Evolutionary conservation across 768 basidiomycete genomes (phyloP).

Genomic region (Fibroporia radiculosa): DNA sequence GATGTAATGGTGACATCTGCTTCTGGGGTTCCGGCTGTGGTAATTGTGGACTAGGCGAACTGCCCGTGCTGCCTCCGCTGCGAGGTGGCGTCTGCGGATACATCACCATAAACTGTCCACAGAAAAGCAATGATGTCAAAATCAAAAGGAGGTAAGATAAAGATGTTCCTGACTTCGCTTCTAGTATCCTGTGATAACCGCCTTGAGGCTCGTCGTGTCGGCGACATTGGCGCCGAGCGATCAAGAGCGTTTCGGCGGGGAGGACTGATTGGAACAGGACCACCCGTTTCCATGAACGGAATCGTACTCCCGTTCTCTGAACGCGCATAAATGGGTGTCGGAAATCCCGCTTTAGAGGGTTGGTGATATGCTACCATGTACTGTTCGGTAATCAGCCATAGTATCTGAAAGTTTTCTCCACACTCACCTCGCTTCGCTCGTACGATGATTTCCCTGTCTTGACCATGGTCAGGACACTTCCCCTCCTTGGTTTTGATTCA

Average conservation of each 20-base stretch:
- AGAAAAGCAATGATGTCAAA: no score
- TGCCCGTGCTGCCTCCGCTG: conserved; percentile 15
- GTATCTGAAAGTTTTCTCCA: not conserved
- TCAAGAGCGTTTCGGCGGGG: no score
- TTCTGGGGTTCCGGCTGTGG: conserved; percentile 1
- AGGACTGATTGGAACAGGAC: conserved; percentile 12
- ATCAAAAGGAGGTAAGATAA: not conserved
- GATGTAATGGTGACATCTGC: conserved; percentile 13
- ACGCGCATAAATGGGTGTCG: conserved; percentile 9
- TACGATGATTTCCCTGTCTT: conserved; percentile 12
- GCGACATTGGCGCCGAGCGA: conserved; percentile 13
- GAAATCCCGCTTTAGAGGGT: conserved; percentile 8
- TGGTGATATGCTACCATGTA: conserved; percentile 22
- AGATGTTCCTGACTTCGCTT: conserved; percentile 22
- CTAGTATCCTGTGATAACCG: conserved; percentile 17
- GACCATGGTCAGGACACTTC: not conserved
- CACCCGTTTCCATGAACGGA: not conserved
- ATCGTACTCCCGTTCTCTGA: conserved; percentile 11
- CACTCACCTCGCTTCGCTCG: conserved; percentile 22
- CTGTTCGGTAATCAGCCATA: conserved; percentile 4
- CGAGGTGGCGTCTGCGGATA: conserved; percentile 22
- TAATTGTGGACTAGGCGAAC: conserved; percentile 12
- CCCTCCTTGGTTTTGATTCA: not conserved
- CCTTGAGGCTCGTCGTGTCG: conserved; percentile 12
- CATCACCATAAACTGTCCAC: conserved; percentile 19